Evolutionary conservation across 106 monocot species (phyloP), one percentile per base, ranked within the genome.

Genomic region (Ottelia alismoides): DNA sequence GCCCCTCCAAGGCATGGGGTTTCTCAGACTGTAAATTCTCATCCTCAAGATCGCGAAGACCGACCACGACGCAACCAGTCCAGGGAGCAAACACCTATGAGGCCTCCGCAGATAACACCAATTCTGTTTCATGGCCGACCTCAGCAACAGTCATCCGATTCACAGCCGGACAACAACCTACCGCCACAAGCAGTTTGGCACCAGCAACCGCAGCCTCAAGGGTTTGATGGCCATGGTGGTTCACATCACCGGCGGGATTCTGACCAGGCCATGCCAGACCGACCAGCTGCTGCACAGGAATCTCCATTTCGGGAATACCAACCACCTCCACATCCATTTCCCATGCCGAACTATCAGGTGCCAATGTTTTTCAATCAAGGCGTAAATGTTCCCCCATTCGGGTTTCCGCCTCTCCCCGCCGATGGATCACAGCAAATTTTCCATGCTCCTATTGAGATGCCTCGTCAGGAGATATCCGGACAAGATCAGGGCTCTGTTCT

Each of bases 11-110:
- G 67, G 48, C 46, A 70, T 9, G 59, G 35, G 27, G 70, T 77
- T 28, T 78, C 81, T 3, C 74, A 77, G 25, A n/a, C n/a, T n/a
- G n/a, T n/a, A n/a, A 75, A 55, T 51, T 72, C 78, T 53, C 81
- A 74, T 28, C 18, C 44, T 24, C 70, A 52, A 40, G 85, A 85
- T 30, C 69, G 63, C 5, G 80, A 77, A 14, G 79, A 79, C 2
- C 50, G 58, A 18, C 11, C 30, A 28, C 61, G 63, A 11, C 64
- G 53, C 23, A 68, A 65, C 28, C 65, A 65, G 23, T 72, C 77
- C 1, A 58, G 78, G 45, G 87, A 87, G 43, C 71, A 78, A 21
- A 58, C 65, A 43, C 31, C 40, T 12, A 58, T 52, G 1, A 72
- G 54, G 50, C 62, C 59, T n/a, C 70, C 58, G 1, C 77, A 74